Evolutionary conservation across 768 basidiomycete genomes (phyloP).

Genomic region (Cyathus striatus): DNA sequence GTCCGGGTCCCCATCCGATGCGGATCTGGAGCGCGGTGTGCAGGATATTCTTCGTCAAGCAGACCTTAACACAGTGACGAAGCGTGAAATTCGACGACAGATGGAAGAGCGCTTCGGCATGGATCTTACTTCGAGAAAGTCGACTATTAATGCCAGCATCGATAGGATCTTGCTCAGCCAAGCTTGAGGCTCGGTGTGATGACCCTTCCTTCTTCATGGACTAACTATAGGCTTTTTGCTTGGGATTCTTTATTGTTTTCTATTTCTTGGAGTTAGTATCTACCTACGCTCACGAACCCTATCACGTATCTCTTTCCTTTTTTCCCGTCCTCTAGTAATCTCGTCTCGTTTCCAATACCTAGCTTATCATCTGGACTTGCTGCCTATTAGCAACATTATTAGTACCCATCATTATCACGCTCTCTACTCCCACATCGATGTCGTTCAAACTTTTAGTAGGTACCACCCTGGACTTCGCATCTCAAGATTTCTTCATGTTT

Average conservation of each 20-base stretch:
- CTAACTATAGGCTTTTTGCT: not conserved
- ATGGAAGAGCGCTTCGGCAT: constrained; percentile 80
- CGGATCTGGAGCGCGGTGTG: constrained; percentile 71
- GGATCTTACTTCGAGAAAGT: constrained; percentile 69
- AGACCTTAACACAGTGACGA: constrained; percentile 88
- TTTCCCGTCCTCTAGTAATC: too few species aligned
- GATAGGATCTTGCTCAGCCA: constrained; percentile 64
- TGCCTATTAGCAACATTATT: not conserved
- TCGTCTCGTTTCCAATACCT: too few species aligned
- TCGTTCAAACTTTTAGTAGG: too few species aligned
- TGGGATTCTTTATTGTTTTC: not conserved
- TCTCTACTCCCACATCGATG: too few species aligned
- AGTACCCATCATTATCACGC: not conserved
- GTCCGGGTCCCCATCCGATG: constrained; percentile 51
- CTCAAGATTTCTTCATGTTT: too few species aligned
- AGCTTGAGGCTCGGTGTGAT: constrained; percentile 12
- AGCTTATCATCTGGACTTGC: not conserved
- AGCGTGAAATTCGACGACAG: constrained; percentile 81
- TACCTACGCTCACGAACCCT: not conserved
- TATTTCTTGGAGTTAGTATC: not conserved
- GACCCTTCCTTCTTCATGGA: not conserved
- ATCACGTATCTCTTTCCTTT: not conserved
- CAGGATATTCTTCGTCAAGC: constrained; percentile 69
- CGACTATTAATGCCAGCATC: constrained; percentile 72
- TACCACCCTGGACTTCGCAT: too few species aligned